Percentiles rank a stretch among this genome's conserved stretches.
Conservation (phyloP, 208 protist species). For the Leptomonas pyrrhocoris region DNA sequence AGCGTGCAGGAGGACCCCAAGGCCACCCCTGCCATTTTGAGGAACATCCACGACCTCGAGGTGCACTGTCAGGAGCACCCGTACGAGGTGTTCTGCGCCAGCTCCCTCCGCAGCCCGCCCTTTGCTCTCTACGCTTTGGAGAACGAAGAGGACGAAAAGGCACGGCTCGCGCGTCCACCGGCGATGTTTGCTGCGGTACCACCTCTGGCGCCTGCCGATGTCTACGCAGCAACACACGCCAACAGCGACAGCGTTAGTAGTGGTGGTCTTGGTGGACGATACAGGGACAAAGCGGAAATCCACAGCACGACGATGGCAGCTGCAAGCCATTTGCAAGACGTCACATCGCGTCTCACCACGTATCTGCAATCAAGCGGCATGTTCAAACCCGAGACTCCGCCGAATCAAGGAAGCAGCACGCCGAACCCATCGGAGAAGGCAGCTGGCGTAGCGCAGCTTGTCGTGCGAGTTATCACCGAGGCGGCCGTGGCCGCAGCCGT, state of each 20-base stretch:
- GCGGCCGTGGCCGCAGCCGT: constrained; percentile 54
- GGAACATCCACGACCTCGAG: constrained; percentile 64
- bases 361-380: constrained; percentile 12
- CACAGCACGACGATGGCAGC: constrained; percentile 5
- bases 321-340: constrained; percentile 11
- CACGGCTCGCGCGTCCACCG: constrained; percentile 21
- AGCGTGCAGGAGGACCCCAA: constrained; percentile 53
- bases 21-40: constrained; percentile 42
- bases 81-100: constrained; percentile 67
- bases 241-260: neutral
- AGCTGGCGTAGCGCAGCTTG: constrained; percentile 10
- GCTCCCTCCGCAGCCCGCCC: constrained; percentile 34
- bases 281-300: constrained; percentile 10
- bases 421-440: neutral
- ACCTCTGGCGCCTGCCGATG: neutral
- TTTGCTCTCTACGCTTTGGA: constrained; percentile 37
- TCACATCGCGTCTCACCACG: constrained; percentile 17
- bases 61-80: constrained; percentile 53
- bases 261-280: constrained; percentile 22
- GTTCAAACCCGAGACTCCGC: too few relatives aligned
- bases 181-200: constrained; percentile 3
- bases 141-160: constrained; percentile 8
- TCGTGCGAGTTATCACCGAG: constrained; percentile 38
- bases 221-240: neutral
- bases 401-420: too few relatives aligned